Evolutionary conservation across 345 rosid species (phyloP).

Genomic region (Gynandropsis gynandra): DNA sequence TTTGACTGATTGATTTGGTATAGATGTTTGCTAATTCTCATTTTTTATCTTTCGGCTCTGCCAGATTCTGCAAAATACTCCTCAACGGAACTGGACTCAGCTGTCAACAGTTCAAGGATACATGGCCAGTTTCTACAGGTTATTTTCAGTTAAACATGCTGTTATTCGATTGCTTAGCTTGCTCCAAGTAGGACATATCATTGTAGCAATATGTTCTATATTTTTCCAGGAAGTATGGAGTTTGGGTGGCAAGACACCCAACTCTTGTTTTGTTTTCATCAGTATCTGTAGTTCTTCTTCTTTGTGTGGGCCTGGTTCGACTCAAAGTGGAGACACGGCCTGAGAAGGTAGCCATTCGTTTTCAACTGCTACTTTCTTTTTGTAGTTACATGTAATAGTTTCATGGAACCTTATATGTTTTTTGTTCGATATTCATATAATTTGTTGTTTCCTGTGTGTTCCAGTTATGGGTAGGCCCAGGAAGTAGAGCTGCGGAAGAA

Average conservation of each 20-base stretch:
- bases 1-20: conserved; percentile 1
- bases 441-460: conserved; percentile 12
- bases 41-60: conserved; percentile 6
- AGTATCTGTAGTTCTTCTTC: conserved; percentile 57
- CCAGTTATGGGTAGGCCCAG: conserved; percentile 98
- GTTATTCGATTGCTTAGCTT: neutral
- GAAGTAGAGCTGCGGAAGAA: conserved; percentile 92
- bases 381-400: neutral
- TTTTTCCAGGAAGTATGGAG: conserved; percentile 73
- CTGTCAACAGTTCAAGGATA: conserved; percentile 88
- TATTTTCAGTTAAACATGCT: conserved; percentile 15
- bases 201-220: conserved; percentile 16
- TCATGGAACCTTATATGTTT: neutral
- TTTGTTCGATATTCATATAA: neutral
- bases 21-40: conserved; percentile 11
- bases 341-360: conserved; percentile 54
- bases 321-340: conserved; percentile 98
- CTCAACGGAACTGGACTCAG: conserved; percentile 53
- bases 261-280: conserved; percentile 57
- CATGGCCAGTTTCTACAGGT: conserved; percentile 84
- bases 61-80: conserved; percentile 68
- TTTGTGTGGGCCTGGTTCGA: conserved; percentile 76
- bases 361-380: neutral
- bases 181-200: conserved; percentile 1
- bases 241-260: conserved; percentile 92